These are phyloP conservation scores for Jaapia argillacea DNA, from an alignment of 768 basidiomycete genomes.

Conservation along the genomic window DNA sequence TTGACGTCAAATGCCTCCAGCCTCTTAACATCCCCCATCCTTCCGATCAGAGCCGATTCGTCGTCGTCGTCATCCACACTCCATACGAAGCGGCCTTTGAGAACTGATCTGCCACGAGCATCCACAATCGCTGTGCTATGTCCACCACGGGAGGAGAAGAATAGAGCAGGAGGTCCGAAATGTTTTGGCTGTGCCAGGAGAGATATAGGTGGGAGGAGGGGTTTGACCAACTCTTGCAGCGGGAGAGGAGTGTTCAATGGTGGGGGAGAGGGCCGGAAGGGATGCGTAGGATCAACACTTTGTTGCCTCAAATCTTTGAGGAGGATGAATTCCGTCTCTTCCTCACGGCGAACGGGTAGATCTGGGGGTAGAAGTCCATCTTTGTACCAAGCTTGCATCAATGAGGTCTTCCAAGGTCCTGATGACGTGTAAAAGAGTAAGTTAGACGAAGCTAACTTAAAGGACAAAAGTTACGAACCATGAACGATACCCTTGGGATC, in stretches of 20 bases:
- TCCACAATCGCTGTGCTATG: slow-evolving; percentile 86
- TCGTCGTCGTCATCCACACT: slow-evolving; percentile 54
- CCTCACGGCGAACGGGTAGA: slow-evolving; percentile 71
- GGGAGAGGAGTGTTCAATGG: slow-evolving; percentile 27
- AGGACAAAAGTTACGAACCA: slow-evolving; percentile 33
- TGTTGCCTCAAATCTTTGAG: slow-evolving; percentile 71
- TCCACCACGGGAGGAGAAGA: slow-evolving; percentile 83
- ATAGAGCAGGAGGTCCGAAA: slow-evolving; percentile 80
- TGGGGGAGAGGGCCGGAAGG: slow-evolving; percentile 46
- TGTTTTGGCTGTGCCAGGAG: slow-evolving; percentile 69
- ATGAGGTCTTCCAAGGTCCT: slow-evolving; percentile 83
- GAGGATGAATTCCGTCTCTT: slow-evolving; percentile 55
- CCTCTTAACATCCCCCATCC: slow-evolving; percentile 76
- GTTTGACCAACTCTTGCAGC: slow-evolving; percentile 32
- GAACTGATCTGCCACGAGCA: slow-evolving; percentile 73
- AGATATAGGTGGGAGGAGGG: slow-evolving; percentile 64
- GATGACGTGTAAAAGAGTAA: slow-evolving; percentile 8
- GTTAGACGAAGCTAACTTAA: background rate
- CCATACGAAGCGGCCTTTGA: slow-evolving; percentile 76
- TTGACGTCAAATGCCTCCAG: slow-evolving; percentile 75
- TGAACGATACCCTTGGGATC: slow-evolving; percentile 77
- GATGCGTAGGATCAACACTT: slow-evolving; percentile 72
- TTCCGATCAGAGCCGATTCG: slow-evolving; percentile 20
- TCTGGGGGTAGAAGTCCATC: slow-evolving; percentile 77
- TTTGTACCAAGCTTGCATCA: slow-evolving; percentile 88